Conservation (phyloP, 257 asterid genomes). For the Nicotiana attenuata region DNA sequence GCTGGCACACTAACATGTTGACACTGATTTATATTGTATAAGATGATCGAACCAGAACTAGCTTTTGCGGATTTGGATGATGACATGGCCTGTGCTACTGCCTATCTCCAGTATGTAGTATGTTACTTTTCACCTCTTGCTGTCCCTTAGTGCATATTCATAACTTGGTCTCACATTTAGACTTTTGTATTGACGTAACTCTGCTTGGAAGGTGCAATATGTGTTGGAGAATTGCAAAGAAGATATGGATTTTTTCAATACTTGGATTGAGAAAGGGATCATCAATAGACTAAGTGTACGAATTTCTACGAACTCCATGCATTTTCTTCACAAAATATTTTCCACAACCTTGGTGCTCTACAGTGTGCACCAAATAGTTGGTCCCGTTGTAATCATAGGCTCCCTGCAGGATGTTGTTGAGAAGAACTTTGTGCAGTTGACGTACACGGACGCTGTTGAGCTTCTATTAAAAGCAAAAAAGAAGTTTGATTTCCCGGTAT, state of each 20-base stretch:
- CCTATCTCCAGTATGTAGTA: conserved; percentile 99
- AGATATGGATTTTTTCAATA: conserved; percentile 94
- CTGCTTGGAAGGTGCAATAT: conserved; percentile 61
- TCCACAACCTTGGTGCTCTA: not conserved
- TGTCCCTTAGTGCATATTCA: conserved; percentile 16
- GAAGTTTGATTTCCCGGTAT: conserved; percentile 84
- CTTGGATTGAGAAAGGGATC: conserved; percentile 98
- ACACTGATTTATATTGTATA: conserved; percentile 25
- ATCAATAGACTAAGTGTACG: conserved; percentile 68
- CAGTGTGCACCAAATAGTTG: conserved; percentile 18
- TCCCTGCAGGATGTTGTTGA: conserved; percentile 72
- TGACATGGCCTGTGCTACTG: conserved; percentile 99
- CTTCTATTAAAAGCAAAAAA: conserved; percentile 68
- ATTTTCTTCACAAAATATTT: conserved; percentile 2
- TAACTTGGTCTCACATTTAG: conserved; percentile 1
- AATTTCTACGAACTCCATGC: not conserved
- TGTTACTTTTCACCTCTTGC: conserved; percentile 59
- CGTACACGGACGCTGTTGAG: conserved; percentile 79
- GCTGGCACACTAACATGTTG: conserved; percentile 7
- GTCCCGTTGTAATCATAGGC: conserved; percentile 18
- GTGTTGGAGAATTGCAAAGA: conserved; percentile 92
- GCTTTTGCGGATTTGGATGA: conserved; percentile 98
- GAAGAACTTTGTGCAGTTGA: conserved; percentile 74
- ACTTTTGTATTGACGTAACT: conserved; percentile 9
- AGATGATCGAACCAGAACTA: conserved; percentile 99